These are phyloP conservation scores for Oidiodendron maius DNA, from an alignment of 495 filamentous ascomycete species.

Conservation along the genomic window DNA sequence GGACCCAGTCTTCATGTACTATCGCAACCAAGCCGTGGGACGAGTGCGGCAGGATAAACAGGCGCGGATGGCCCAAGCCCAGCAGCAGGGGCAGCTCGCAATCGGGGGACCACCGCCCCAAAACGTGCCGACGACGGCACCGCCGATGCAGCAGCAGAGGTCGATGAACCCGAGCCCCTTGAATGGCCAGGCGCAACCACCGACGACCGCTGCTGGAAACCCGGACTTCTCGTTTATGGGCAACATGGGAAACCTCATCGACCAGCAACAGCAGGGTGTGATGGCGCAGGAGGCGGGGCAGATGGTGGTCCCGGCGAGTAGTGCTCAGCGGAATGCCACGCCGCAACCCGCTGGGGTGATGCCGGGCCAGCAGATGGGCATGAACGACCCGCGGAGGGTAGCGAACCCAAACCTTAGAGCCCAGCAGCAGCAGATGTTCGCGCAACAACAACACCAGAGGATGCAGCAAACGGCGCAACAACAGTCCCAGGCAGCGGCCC, in stretches of 20 bases:
- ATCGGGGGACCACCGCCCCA: conserved; percentile 10
- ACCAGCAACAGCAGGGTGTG: conserved; percentile 27
- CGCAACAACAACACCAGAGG: conserved; percentile 28
- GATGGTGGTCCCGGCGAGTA: conserved; percentile 40
- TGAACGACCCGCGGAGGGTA: conserved; percentile 28
- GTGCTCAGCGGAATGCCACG: conserved; percentile 23
- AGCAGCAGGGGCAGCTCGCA: conserved; percentile 4
- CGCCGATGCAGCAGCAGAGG: conserved; percentile 25
- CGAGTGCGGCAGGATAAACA: conserved; percentile 20
- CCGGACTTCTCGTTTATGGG: conserved; percentile 30
- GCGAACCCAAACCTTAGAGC: conserved; percentile 22
- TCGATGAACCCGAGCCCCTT: conserved; percentile 25
- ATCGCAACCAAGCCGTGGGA: conserved; percentile 32
- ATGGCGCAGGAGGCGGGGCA: conserved; percentile 42
- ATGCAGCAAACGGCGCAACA: conserved; percentile 8
- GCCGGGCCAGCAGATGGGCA: conserved; percentile 23
- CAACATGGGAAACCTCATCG: conserved; percentile 42
- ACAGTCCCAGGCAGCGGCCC: conserved; percentile 24
- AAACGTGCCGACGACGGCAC: conserved; percentile 15
- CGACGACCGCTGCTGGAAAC: conserved; percentile 24
- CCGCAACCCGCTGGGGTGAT: conserved; percentile 33
- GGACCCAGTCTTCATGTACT: conserved; percentile 36
- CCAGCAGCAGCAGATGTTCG: conserved; percentile 31
- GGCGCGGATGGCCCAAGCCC: conserved; percentile 8
- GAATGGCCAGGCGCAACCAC: conserved; percentile 28